Base-by-base conservation (phyloP, 306 rosid species). In the Medicago truncatula region DNA sequence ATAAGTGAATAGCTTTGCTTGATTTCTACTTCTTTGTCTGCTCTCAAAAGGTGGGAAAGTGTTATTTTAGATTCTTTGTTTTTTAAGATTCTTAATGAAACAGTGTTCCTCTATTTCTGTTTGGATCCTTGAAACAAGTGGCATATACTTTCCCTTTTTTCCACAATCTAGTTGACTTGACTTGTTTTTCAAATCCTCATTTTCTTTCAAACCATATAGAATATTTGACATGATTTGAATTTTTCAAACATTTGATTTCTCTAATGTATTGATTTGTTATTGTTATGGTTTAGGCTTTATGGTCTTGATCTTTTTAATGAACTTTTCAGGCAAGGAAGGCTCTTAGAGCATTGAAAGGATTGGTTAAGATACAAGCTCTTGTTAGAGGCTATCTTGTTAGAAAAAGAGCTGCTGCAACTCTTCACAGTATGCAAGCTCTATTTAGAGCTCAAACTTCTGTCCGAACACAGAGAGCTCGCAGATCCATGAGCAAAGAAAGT, bases 371-470 rank as follows among this genome's bases (percentile, higher is more conserved):
- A 64, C 99, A 96, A 54, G 99, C 98, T 16, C 89, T 96, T 38
- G 98, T 96, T 9, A 83, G 93, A 83, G 99, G 99, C 15, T 96
- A 46, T 79, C 89, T 96, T 1, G 97, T 96, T 44, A 78, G 99
- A 12, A 96, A 96, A 69, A 82, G 95, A n/a, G 90, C 98, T 70
- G 87, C 96, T 58, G 96, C 93, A 57, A 92, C 99, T 56, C 93
- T 92, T 58, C 91, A 87, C 40, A 86, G 99, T 67, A 96, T 96
- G 98, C 97, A 96, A 78, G 99, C 97, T 83, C 87, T 96, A 0
- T 75, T 96, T 15, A 77, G 99, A 87, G 99, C 98, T 17, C 99
- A 96, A 52, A 82, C 86, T 12, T 77, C 87, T 9, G 90, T 77
- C n/a, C 78, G 98, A 74, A 74, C 87, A 21, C 93, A 92, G 50